Evolutionary conservation across 2,329 filamentous ascomycete species (phyloP).

Genomic region (Metarhizium robertsii): DNA sequence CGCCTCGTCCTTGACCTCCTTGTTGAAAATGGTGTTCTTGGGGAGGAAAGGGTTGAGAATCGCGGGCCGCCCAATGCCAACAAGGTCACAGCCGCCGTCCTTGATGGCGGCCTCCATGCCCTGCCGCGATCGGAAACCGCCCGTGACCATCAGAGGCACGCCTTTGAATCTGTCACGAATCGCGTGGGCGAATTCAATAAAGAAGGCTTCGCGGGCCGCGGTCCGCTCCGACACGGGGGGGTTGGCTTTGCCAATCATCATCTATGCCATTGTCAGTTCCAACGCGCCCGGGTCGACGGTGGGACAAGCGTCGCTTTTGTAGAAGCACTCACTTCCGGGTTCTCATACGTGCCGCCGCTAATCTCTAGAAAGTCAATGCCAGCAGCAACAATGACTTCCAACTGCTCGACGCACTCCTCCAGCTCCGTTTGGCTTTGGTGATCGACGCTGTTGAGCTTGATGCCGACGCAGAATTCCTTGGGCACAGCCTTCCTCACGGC

Average conservation of each 20-base stretch:
- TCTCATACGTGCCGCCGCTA: conserved; percentile 51
- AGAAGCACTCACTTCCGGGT: conserved; percentile 30
- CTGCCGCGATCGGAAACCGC: conserved; percentile 46
- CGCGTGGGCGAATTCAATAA: conserved; percentile 53
- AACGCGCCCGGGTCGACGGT: background rate
- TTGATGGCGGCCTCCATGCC: conserved; percentile 32
- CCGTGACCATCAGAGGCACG: conserved; percentile 47
- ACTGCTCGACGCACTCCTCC: conserved; percentile 48
- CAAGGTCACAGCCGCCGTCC: conserved; percentile 29
- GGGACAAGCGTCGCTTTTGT: no score
- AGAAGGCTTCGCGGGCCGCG: conserved; percentile 54
- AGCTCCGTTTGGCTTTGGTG: conserved; percentile 36
- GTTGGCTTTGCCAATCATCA: background rate
- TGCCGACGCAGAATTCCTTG: conserved; percentile 35
- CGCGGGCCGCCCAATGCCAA: conserved; percentile 31
- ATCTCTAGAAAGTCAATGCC: conserved; percentile 61
- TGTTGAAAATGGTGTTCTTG: conserved; percentile 24
- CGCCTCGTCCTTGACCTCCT: conserved; percentile 22
- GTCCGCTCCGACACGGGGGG: conserved; percentile 22
- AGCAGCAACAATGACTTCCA: conserved; percentile 36
- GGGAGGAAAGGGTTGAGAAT: conserved; percentile 28
- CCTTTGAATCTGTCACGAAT: conserved; percentile 35
- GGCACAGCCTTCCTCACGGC: conserved; percentile 29
- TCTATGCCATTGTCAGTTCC: background rate
- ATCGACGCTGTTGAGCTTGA: conserved; percentile 50